Conservation (phyloP, 2,329 filamentous ascomycete species). For the Endocalyx cinctus region DNA sequence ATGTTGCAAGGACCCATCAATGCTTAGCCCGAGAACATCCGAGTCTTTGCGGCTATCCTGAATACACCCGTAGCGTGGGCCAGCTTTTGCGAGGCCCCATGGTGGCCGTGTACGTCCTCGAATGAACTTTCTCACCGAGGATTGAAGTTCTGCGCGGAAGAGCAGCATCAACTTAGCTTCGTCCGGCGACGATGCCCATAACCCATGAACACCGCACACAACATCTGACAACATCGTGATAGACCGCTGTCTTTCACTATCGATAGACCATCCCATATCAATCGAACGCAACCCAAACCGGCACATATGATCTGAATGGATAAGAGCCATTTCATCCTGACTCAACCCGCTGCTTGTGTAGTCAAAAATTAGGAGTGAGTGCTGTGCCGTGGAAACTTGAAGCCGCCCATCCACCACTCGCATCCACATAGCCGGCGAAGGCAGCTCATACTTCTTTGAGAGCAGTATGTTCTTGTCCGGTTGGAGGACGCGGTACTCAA, state of each 20-base stretch:
- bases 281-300: conserved; percentile 43
- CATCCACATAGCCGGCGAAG: conserved; percentile 49
- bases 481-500: conserved; percentile 56
- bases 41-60: conserved; percentile 38
- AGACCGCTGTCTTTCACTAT: conserved; percentile 26
- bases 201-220: conserved; percentile 41
- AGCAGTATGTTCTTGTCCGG: conserved; percentile 48
- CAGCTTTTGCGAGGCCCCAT: conserved; percentile 37
- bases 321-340: conserved; percentile 30
- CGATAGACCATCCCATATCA: conserved; percentile 30
- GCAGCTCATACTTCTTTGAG: conserved; percentile 42
- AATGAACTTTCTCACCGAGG: conserved; percentile 53
- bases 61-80: conserved; percentile 37
- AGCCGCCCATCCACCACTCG: conserved; percentile 42
- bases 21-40: conserved; percentile 59
- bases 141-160: conserved; percentile 53
- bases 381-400: conserved; percentile 46
- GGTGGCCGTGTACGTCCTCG: conserved; percentile 47
- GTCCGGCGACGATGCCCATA: conserved; percentile 45
- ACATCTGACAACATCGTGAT: conserved; percentile 45
- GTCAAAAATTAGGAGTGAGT: conserved; percentile 55
- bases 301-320: conserved; percentile 42
- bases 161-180: conserved; percentile 40
- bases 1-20: conserved; percentile 66
- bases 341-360: conserved; percentile 35